Conservation (phyloP, 345 rosid genomes). For the Salix brachista region DNA sequence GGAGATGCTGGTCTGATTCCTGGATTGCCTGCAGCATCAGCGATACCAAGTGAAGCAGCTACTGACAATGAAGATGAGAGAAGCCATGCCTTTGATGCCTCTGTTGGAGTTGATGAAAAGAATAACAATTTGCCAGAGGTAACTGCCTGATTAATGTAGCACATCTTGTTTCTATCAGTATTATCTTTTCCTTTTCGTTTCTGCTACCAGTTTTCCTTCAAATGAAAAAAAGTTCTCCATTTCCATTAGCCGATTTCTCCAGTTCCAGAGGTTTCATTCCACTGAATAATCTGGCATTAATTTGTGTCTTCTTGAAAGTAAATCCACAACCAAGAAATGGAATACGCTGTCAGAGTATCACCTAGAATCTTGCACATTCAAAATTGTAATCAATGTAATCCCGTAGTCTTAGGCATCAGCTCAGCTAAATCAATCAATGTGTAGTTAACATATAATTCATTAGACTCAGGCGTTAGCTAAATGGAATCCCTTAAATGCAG, state of each 20-base stretch:
- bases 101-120: slow-evolving; percentile 28
- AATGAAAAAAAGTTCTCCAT: slow-evolving; percentile 5
- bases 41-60: slow-evolving; percentile 20
- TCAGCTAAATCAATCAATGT: no score
- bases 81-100: slow-evolving; percentile 24
- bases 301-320: slow-evolving; percentile 22
- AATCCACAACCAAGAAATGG: neutral
- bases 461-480: no score
- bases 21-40: slow-evolving; percentile 44
- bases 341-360: neutral
- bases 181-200: neutral
- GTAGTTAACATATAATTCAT: no score
- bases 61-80: slow-evolving; percentile 14
- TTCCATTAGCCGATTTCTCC: slow-evolving; percentile 6
- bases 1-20: slow-evolving; percentile 62
- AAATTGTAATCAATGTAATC: no score
- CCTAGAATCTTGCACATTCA: no score
- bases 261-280: neutral
- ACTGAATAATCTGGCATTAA: neutral
- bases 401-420: no score
- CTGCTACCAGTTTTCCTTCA: neutral
- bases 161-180: slow-evolving; percentile 6
- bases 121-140: slow-evolving; percentile 40
- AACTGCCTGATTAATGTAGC: slow-evolving; percentile 40
- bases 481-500: no score